These are phyloP conservation scores for Lecanosticta acicola DNA, from an alignment of 2,329 filamentous ascomycete genomes.

Conservation along the genomic window DNA sequence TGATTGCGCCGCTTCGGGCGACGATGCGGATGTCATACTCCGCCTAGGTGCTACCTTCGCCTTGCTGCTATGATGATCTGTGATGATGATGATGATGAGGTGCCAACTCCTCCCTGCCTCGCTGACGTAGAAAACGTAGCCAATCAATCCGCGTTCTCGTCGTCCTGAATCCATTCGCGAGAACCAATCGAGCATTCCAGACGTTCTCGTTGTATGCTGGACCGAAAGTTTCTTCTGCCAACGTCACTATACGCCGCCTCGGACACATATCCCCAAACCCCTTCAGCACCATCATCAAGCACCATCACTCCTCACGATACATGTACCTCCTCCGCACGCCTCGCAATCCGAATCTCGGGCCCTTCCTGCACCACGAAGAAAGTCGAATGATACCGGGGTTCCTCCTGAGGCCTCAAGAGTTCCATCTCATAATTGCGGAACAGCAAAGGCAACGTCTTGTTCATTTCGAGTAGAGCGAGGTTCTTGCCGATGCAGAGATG, in stretches of 20 bases:
- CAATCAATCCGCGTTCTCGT: too few species aligned
- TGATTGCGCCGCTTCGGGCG: too few species aligned
- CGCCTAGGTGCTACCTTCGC: too few species aligned
- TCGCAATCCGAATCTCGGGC: constrained; percentile 46
- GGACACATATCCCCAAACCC: too few species aligned
- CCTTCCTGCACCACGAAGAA: constrained; percentile 58
- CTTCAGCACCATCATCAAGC: not conserved
- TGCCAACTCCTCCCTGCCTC: too few species aligned
- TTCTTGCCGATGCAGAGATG: constrained; percentile 28
- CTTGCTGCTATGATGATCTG: too few species aligned
- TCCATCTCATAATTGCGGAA: constrained; percentile 51
- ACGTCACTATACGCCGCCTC: not conserved
- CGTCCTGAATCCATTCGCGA: not conserved
- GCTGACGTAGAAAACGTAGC: too few species aligned
- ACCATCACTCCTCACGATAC: not conserved
- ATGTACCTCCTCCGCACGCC: constrained; percentile 22
- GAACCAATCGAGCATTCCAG: not conserved
- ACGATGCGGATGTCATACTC: too few species aligned
- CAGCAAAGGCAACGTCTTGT: constrained; percentile 33
- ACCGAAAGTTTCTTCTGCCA: not conserved
- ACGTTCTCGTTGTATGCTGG: not conserved
- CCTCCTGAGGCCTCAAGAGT: constrained; percentile 46
- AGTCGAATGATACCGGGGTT: constrained; percentile 50
- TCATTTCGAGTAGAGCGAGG: constrained; percentile 26
- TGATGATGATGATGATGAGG: too few species aligned